Conservation (phyloP, 306 rosid species). For the Casuarina cunninghamiana region DNA sequence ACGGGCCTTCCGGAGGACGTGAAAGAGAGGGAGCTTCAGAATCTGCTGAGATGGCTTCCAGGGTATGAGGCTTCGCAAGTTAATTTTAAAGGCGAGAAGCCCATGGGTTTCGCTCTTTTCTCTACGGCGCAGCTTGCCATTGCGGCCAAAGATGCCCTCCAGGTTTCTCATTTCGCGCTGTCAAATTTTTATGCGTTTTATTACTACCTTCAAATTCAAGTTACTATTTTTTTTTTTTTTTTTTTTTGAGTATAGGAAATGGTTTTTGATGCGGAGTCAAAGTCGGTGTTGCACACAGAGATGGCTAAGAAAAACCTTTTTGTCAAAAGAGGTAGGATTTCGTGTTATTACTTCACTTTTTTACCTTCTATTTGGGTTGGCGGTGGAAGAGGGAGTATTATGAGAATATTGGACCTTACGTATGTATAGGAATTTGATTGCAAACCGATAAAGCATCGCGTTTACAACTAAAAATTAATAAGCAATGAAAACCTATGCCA, state of each 20-base stretch:
- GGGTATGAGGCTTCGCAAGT: constrained; percentile 97
- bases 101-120: constrained; percentile 97
- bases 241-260: constrained; percentile 41
- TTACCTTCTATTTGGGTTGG: neutral
- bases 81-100: constrained; percentile 91
- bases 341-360: neutral
- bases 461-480: neutral
- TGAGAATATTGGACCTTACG: neutral
- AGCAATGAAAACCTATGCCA: too few relatives aligned
- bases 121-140: constrained; percentile 66
- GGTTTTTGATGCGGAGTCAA: constrained; percentile 85
- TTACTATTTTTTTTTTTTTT: neutral
- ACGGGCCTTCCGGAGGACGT: constrained; percentile 97
- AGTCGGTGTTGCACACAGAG: constrained; percentile 92
- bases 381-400: neutral
- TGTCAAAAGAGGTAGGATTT: constrained; percentile 68
- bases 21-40: constrained; percentile 85
- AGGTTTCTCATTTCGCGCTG: constrained; percentile 36
- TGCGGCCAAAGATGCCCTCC: constrained; percentile 86
- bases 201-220: neutral
- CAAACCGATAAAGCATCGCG: neutral
- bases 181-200: neutral
- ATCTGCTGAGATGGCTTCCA: constrained; percentile 86
- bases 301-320: constrained; percentile 99
- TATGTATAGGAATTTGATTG: constrained; percentile 1